Evolutionary conservation across 2,329 filamentous ascomycete species (phyloP).

Genomic region (Claviceps digitariae): DNA sequence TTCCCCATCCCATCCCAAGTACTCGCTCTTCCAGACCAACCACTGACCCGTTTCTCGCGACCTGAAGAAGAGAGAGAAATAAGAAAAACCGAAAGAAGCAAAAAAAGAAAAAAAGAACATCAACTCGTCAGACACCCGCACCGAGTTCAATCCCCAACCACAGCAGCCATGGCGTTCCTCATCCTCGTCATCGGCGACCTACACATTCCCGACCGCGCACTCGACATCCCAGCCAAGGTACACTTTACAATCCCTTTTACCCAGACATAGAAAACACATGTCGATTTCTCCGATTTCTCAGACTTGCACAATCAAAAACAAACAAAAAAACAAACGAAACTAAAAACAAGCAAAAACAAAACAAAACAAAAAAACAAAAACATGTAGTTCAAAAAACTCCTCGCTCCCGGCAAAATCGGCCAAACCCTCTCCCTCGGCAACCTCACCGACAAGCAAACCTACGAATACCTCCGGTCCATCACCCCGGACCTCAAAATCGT

Average conservation of each 20-base stretch:
- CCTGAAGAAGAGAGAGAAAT: background rate
- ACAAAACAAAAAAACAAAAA: background rate
- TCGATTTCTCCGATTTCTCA: background rate
- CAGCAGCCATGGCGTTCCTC: constrained; percentile 59
- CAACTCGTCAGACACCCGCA: background rate
- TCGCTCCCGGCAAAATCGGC: constrained; percentile 70
- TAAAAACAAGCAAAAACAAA: background rate
- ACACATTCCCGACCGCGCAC: constrained; percentile 82
- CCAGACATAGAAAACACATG: background rate
- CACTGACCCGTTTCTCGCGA: background rate
- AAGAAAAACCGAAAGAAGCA: background rate
- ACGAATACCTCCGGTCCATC: constrained; percentile 65
- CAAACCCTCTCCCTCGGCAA: constrained; percentile 72
- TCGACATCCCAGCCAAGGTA: constrained; percentile 86
- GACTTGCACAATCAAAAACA: background rate
- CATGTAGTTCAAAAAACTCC: constrained; percentile 67
- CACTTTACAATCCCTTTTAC: background rate
- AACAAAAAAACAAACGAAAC: background rate
- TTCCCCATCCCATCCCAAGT: background rate
- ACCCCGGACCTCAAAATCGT: constrained; percentile 60
- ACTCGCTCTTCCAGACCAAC: background rate
- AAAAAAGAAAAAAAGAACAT: no score
- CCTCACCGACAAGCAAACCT: constrained; percentile 65
- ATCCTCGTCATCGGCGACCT: constrained; percentile 88
- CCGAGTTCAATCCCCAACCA: background rate